Evolutionary conservation across 177 flowering plant genomes (phyloP), one percentile per base, ranked within the genome.

Genomic region (Vitis hybrid): DNA sequence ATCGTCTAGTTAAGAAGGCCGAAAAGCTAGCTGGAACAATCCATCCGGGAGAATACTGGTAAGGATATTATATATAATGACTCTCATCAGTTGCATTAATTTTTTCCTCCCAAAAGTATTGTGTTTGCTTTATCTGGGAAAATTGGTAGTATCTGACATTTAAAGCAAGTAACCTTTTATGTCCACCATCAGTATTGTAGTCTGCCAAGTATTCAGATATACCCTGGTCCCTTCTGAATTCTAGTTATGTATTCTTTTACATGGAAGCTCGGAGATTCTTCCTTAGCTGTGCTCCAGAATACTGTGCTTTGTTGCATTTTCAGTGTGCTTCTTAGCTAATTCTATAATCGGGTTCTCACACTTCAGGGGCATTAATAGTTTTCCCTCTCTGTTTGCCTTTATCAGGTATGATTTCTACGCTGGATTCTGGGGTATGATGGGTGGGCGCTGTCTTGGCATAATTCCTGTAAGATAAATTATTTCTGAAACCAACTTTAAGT

Each of bases 351-450:
- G 34, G 57, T 21, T 60, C 51, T 66, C 23, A 39, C 34, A 11
- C 34, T 45, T 18, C 6, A 30, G n/a, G 30, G 34, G 63, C 18
- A 51, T n/a, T 58, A 23, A 63, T 64, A 11, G 30, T 48, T 64
- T 62, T 32, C 30, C 45, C 32, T 62, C 32, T 57, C 56, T 39
- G 48, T 67, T 72, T 63, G 7, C 51, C 34, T 75, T 11, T 50
- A 60, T 30, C 74, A 84, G 88, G 88, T 84, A 84, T 67, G 88
- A 84, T 60, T 69, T 55, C 64, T 74, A 79, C 65, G 88, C 84
- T 60, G 88, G 88, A 71, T 84, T 84, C 60, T 84, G 88, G 88
- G 88, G 88, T 60, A 73, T 79, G 30, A 67, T 79, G 55, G 84
- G 78, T 18, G 85, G 85, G 10, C 86, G 81, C 61, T 82, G 88